Evolutionary conservation across 495 filamentous ascomycete species (phyloP).

Genomic region (Beverwykella pulmonaria): DNA sequence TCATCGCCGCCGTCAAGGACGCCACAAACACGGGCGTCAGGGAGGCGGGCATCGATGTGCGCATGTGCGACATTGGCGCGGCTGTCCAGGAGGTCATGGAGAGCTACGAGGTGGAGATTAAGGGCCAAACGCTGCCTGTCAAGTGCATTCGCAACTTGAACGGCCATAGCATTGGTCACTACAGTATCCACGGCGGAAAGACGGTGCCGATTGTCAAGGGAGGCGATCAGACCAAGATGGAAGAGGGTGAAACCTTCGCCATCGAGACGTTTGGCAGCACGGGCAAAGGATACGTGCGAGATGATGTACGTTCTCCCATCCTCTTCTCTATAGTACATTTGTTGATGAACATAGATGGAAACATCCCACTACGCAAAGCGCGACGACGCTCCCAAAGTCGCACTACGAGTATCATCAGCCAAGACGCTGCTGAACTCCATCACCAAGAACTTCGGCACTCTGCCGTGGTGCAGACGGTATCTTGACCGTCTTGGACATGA

Average conservation of each 20-base stretch:
- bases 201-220: conserved; percentile 65
- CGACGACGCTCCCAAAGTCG: conserved; percentile 54
- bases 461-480: conserved; percentile 65
- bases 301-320: conserved; percentile 40
- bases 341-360: conserved; percentile 49
- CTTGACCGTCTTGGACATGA: conserved; percentile 65
- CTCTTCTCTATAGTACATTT: conserved; percentile 31
- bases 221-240: conserved; percentile 63
- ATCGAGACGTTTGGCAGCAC: conserved; percentile 69
- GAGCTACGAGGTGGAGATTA: conserved; percentile 65
- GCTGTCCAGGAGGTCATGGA: conserved; percentile 71
- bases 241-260: conserved; percentile 66
- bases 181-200: conserved; percentile 64
- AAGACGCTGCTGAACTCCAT: conserved; percentile 62
- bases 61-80: conserved; percentile 62
- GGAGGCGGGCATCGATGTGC: conserved; percentile 64
- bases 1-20: conserved; percentile 63
- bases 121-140: conserved; percentile 58
- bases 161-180: conserved; percentile 63
- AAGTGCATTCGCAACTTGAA: conserved; percentile 61
- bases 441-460: conserved; percentile 64
- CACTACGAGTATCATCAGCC: conserved; percentile 58
- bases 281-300: conserved; percentile 54
- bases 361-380: conserved; percentile 59
- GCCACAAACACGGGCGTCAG: conserved; percentile 65